Base-by-base conservation (phyloP, 225 moss, liverwort and hornwort genomes). In the Marchantia paleacea region DNA sequence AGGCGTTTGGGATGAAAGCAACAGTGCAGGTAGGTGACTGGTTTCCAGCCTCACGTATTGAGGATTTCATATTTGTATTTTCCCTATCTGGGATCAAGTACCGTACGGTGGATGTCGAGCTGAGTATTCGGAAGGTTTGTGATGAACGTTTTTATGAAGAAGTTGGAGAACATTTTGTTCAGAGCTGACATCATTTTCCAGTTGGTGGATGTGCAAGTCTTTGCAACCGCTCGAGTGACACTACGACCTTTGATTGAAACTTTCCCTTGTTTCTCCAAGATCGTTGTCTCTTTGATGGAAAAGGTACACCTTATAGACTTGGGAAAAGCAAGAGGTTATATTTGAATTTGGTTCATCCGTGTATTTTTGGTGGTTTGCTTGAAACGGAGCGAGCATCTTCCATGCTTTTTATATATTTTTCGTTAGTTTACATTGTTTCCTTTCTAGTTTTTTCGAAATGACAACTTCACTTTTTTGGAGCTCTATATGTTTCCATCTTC, bases 141-240 rank as follows among this genome's bases (percentile, higher is more conserved):
- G 14, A 64, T 68, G n/a, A 48, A 9, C 19, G 52, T 10, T 51
- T 39, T 63, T 65, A 16, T 39, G 39, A 39, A 39, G 39, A 55
- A 28, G n/a, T 69, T 49, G 76, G 55, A 50, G 26, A 7, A 51
- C 53, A 0, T 47, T 16, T 12, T 13, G 24, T 16, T 20, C n/a
- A 72, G 11, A 51, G 22, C n/a, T 72, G 50, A 51, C 30, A 28
- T 78, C 10, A 16, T 70, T 50, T 7, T 82, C 31, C 89, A 99
- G 99, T 76, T 95, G 78, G 92, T 99, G 48, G 99, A 99, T 80
- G 91, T 94, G 65, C 99, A 99, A 89, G 91, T 92, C 31, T 99
- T 94, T 85, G 93, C 94, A 54, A 95, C 94, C 72, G 92, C 91
- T 28, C 86, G 99, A 67, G 85, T 99, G 70, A 99, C 99, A 12